phyloP scores from a whole-genome alignment of 2,329 filamentous ascomycete species.

The Colletotrichum godetiae region DNA sequence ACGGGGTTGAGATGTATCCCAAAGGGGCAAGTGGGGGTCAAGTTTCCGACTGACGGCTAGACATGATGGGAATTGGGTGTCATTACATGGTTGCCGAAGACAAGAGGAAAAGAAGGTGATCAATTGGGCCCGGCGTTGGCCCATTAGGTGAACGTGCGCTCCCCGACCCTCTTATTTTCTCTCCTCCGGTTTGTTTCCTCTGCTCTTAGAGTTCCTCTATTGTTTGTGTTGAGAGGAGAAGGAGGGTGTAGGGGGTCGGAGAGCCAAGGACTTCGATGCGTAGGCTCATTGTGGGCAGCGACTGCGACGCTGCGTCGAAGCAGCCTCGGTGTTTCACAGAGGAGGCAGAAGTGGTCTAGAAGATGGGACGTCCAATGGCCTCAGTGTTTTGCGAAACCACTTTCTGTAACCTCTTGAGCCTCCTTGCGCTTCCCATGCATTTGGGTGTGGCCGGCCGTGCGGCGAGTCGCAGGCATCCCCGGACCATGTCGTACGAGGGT shows the following conservation, averaged over 20 bases:
- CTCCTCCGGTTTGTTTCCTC: background rate
- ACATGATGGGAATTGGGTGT: background rate
- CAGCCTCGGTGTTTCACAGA: conserved; percentile 25
- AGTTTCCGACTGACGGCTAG: background rate
- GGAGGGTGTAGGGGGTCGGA: background rate
- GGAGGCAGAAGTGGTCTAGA: background rate
- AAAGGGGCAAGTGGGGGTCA: conserved; percentile 3
- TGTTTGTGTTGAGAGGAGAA: background rate
- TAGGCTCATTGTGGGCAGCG: conserved; percentile 3
- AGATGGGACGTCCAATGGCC: conserved; percentile 28
- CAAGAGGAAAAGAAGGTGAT: background rate
- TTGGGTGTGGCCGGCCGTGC: conserved; percentile 21
- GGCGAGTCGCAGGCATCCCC: conserved; percentile 3
- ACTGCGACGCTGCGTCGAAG: conserved; percentile 11
- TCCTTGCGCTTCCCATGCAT: conserved; percentile 17
- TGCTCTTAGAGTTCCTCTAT: background rate
- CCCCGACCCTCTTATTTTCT: background rate
- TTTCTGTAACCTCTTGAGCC: conserved; percentile 24
- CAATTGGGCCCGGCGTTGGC: background rate
- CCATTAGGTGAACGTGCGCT: conserved; percentile 19
- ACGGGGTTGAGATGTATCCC: background rate
- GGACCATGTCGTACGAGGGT: background rate
- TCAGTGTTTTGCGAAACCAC: conserved; percentile 29
- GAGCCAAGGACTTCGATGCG: background rate
- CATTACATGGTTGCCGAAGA: conserved; percentile 7